Evolutionary conservation across 805 yeast genomes (phyloP), one percentile per base, ranked within the genome.

Genomic region (Teunomyces stri): DNA sequence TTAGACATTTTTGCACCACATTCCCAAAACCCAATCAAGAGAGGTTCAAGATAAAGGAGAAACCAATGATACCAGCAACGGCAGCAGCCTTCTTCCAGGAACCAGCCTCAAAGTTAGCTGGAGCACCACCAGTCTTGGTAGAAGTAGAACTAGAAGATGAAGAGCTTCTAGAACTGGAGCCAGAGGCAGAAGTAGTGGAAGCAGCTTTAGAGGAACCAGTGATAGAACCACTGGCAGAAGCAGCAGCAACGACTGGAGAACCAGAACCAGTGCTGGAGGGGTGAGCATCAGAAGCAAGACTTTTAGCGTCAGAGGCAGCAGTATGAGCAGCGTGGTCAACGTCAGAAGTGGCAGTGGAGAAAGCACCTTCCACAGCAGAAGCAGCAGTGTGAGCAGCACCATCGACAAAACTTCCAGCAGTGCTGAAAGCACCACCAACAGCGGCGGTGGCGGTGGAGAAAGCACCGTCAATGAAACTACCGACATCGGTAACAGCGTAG

Each of bases 51-150:
- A 68, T 46, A 48, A 70, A 66, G 33, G 72, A 61, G 47, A 62
- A 51, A 37, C 74, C 75, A 40, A 70, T 62, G 45, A 70, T 40
- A 43, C 66, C 70, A 40, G 68, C 70, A 38, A 70, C 61, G 25
- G 64, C 66, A 46, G 59, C 64, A 36, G 70, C 62, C 58, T 59
- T 68, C 59, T 70, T 70, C 75, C 72, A 69, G 35, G 62, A 52
- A 15, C 65, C 59, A 33, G 58, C 35, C 7, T 61, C 65, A 35
- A 54, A 30, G 45, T 44, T 46, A 21, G 55, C 52, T 29, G 61
- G 57, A 36, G 47, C 48, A 28, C 57, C 45, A 10, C 57, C 43
- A 7, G 60, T 45, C 29, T 58, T 47, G n/a, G 57, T 45, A 7
- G 50, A 42, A 12, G 53, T 28, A 3, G 53, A 16, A 18, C 54